phyloP scores from a whole-genome alignment of 1,284 basidiomycete genomes.

The Cutaneotrichosporon sp. region DNA sequence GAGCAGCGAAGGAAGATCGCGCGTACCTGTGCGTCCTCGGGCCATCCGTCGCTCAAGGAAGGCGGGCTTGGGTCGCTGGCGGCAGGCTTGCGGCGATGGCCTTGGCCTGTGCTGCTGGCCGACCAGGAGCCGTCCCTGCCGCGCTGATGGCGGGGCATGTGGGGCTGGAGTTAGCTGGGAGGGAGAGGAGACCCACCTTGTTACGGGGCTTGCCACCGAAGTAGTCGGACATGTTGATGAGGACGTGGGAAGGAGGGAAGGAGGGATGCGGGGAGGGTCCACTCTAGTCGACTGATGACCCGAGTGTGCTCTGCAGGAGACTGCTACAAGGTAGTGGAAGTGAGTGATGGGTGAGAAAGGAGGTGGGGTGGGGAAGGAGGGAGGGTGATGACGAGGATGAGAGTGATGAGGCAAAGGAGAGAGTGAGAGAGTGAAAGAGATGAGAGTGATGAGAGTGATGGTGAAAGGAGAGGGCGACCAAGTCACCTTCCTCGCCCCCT shows the following conservation, averaged over 20 bases:
- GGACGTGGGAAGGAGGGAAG: not conserved
- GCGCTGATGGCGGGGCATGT: not conserved
- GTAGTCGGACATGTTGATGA: not conserved
- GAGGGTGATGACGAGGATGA: not conserved
- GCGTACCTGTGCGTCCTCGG: not conserved
- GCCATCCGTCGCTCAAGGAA: not conserved
- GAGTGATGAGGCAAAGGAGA: too few relatives aligned
- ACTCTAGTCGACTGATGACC: too few relatives aligned
- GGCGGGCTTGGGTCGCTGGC: not conserved
- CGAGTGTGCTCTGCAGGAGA: too few relatives aligned
- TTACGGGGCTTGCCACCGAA: not conserved
- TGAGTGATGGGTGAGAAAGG: not conserved
- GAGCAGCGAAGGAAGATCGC: not conserved
- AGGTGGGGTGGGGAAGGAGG: not conserved
- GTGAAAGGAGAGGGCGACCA: not conserved
- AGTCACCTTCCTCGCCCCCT: not conserved
- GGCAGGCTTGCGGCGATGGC: not conserved
- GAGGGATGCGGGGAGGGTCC: not conserved
- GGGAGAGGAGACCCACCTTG: not conserved
- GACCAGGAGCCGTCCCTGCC: not conserved
- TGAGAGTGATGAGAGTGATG: not conserved
- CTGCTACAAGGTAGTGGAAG: not conserved
- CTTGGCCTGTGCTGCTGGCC: not conserved
- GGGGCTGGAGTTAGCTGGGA: not conserved
- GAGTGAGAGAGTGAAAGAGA: not conserved